These are phyloP conservation scores for Hyaloraphidium curvatum DNA, from an alignment of 192 early-diverging fungal genomes.

Conservation along the genomic window DNA sequence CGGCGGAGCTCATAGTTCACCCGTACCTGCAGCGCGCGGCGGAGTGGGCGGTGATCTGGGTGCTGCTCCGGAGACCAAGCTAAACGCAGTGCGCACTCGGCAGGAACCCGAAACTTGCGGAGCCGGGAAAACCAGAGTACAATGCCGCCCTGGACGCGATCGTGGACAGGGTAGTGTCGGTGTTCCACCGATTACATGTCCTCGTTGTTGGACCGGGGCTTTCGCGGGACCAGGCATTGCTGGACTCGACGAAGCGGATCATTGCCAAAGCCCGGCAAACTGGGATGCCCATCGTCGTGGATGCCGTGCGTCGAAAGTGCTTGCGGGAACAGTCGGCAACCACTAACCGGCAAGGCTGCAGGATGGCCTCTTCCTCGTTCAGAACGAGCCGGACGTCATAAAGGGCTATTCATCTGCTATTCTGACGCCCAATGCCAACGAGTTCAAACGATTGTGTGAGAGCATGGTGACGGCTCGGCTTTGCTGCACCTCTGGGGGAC, in stretches of 20 bases:
- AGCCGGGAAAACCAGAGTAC: slow-evolving; percentile 7
- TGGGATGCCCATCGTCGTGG: slow-evolving; percentile 59
- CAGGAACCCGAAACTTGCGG: slow-evolving; percentile 9
- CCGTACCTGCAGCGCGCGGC: slow-evolving; percentile 51
- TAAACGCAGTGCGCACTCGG: slow-evolving; percentile 1
- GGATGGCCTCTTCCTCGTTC: slow-evolving; percentile 67
- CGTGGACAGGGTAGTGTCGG: slow-evolving; percentile 18
- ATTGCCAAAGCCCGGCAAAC: slow-evolving; percentile 43
- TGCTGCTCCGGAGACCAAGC: slow-evolving; percentile 11
- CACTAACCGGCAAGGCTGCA: too few species aligned
- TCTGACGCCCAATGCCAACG: slow-evolving; percentile 73
- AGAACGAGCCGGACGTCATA: slow-evolving; percentile 46
- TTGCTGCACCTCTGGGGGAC: too few species aligned
- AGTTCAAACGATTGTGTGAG: slow-evolving; percentile 61
- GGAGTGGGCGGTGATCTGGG: too few species aligned
- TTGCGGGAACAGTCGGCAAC: too few species aligned
- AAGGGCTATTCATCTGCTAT: slow-evolving; percentile 50
- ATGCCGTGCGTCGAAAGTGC: slow-evolving; percentile 42
- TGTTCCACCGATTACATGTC: slow-evolving; percentile 58
- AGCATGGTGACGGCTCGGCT: slow-evolving; percentile 13
- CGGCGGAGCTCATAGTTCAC: slow-evolving; percentile 81
- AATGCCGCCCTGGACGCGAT: slow-evolving; percentile 15
- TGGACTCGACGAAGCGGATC: slow-evolving; percentile 36
- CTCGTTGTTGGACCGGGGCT: slow-evolving; percentile 83
- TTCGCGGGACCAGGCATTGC: slow-evolving; percentile 51